These are phyloP conservation scores for Apocynum venetum DNA, from an alignment of 257 asterid species.

Conservation along the genomic window DNA sequence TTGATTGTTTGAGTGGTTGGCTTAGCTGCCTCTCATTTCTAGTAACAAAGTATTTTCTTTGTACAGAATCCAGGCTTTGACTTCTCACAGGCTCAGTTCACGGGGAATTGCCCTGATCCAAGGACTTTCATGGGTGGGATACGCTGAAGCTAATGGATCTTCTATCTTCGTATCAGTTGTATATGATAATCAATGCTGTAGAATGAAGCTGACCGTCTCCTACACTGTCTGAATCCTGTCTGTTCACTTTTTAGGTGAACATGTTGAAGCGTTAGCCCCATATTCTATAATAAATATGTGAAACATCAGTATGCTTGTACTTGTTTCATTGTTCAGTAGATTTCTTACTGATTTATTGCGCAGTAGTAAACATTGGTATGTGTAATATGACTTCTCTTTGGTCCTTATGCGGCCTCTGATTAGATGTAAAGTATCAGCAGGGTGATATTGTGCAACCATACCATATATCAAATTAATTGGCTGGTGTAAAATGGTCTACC, in stretches of 20 bases:
- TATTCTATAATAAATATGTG: neutral
- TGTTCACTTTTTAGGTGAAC: conserved; percentile 3
- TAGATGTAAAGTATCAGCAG: neutral
- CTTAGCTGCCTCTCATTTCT: neutral
- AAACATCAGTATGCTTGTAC: neutral
- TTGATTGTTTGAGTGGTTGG: neutral
- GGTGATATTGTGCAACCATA: neutral
- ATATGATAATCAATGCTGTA: conserved; percentile 3
- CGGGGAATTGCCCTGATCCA: conserved; percentile 80
- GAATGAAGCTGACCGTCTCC: conserved; percentile 4
- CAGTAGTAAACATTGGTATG: neutral
- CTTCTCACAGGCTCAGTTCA: conserved; percentile 83
- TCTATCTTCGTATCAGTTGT: neutral
- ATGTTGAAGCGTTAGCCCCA: neutral
- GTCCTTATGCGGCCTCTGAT: neutral
- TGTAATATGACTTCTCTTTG: neutral
- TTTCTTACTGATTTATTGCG: neutral
- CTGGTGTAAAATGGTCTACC: neutral
- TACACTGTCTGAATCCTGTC: neutral
- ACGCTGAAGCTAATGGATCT: conserved; percentile 6
- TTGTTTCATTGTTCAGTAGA: neutral
- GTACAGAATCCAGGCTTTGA: conserved; percentile 85
- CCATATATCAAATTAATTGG: neutral
- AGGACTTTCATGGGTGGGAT: conserved; percentile 84
- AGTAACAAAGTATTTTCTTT: neutral